Base-by-base conservation (phyloP, 148 eudicot species). In the Heliamphora exappendiculata region DNA sequence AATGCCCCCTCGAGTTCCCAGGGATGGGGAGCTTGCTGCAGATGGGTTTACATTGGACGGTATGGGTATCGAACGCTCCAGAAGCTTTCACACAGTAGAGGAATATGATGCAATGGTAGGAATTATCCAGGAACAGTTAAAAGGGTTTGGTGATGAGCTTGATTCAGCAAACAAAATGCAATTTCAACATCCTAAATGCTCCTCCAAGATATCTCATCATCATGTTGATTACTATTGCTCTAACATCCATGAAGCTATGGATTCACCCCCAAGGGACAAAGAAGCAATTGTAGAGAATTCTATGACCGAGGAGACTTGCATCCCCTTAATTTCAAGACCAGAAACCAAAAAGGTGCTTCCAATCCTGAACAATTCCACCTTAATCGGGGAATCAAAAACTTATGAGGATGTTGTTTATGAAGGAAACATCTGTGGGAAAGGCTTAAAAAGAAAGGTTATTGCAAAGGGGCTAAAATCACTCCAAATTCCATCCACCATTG, bases 81-180 rank as follows among this genome's bases (percentile, higher is more conserved):
- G 77, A 72, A 79, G 82, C 65, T 82, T 82, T 44, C 85, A 82
- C 76, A 82, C 85, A 4, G 82, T 82, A 19, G 82, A 79, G 59
- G 82, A 82, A 51, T 82, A 71, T 37, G 82, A 82, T 36, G 77
- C 79, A 22, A 41, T 82, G 79, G 19, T 78, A 6, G 76, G 64
- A 63, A 75, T 47, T 36, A 71, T 82, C 36, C 57, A 49, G 74
- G 58, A 13, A 29, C 14, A n/a, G n/a, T 33, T 17, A 49, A 8
- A 16, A 49, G 41, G 58, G 58, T 44, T 44, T 7, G 36, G 53
- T 26, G 17, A 69, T 44, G 19, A 44, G 53, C 53, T 16, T 69
- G 72, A 69, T 10, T 68, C 72, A 68, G 72, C 17, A 44, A 34
- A 44, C 34, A 14, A 33, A 44, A 24, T 44, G 54, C 66, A 55